Conservation (phyloP, 73 alveolate genomes). For the Tetrahymena elliotti region DNA sequence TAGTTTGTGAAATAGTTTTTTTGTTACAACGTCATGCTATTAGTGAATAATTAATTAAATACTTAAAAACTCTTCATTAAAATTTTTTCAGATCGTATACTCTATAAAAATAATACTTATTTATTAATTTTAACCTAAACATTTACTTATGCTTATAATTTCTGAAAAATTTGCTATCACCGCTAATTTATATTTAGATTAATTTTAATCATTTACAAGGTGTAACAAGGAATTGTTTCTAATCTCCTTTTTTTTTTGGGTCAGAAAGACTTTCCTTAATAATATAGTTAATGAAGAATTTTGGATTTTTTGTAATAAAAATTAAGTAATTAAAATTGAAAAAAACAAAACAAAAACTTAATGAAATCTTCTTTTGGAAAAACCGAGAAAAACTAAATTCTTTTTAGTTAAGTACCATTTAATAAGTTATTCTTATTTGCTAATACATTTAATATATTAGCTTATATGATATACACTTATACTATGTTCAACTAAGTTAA, state of each 20-base stretch:
- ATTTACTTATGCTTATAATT: too few relatives aligned
- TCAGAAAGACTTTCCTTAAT: not conserved
- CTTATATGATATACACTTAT: not conserved
- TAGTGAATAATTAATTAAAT: too few relatives aligned
- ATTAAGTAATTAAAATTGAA: not conserved
- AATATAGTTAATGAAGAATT: too few relatives aligned
- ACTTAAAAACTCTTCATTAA: too few relatives aligned
- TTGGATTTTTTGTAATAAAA: too few relatives aligned
- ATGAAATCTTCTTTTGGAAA: not conserved
- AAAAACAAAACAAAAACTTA: not conserved
- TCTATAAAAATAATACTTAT: too few relatives aligned
- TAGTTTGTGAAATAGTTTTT: too few relatives aligned
- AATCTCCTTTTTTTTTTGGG: too few relatives aligned
- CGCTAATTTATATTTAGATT: too few relatives aligned
- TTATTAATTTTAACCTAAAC: not conserved
- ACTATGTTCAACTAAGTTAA: not conserved
- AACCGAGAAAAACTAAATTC: not conserved
- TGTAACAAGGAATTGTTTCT: not conserved
- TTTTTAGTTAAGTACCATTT: not conserved
- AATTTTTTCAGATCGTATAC: too few relatives aligned
- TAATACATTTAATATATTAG: not conserved
- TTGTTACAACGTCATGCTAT: too few relatives aligned
- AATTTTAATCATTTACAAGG: not conserved
- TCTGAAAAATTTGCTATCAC: too few relatives aligned
- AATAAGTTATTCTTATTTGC: not conserved